Conservation (phyloP, 2,329 filamentous ascomycete species). For the Botrytis fragariae region DNA sequence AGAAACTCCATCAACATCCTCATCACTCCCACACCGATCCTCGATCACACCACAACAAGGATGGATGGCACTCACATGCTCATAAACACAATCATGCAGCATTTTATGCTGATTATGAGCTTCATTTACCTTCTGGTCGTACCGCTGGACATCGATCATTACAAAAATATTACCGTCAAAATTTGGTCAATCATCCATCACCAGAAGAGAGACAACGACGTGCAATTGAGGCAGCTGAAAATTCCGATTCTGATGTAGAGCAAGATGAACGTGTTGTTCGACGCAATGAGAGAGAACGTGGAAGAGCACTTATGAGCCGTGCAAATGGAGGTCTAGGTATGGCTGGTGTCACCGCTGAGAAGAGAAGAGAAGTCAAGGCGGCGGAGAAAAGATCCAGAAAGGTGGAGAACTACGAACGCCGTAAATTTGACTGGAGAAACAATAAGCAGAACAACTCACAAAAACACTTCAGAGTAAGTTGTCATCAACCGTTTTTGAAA, state of each 20-base stretch:
- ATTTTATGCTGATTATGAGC: conserved; percentile 89
- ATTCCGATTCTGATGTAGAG: conserved; percentile 49
- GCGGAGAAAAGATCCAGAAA: conserved; percentile 69
- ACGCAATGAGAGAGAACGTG: conserved; percentile 43
- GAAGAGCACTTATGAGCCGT: conserved; percentile 60
- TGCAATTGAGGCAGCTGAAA: conserved; percentile 54
- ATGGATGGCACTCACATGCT: conserved; percentile 80
- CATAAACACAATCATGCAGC: conserved; percentile 71
- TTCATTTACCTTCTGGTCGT: conserved; percentile 87
- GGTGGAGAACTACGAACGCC: conserved; percentile 59
- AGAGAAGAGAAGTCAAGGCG: conserved; percentile 65
- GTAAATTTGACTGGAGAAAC: conserved; percentile 65
- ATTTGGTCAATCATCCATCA: conserved; percentile 80
- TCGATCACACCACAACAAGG: conserved; percentile 68
- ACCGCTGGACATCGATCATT: conserved; percentile 87
- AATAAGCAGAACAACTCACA: conserved; percentile 67
- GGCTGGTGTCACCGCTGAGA: conserved; percentile 71
- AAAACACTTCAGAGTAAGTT: conserved; percentile 64
- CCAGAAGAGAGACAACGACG: conserved; percentile 71
- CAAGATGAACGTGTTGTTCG: conserved; percentile 40
- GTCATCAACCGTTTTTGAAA: conserved; percentile 1
- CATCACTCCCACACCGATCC: conserved; percentile 73
- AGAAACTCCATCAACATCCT: conserved; percentile 67
- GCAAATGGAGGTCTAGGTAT: conserved; percentile 74
- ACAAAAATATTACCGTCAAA: conserved; percentile 87